These are phyloP conservation scores for Plantago coronopus DNA, from an alignment of 305 asterid genomes.

Conservation along the genomic window DNA sequence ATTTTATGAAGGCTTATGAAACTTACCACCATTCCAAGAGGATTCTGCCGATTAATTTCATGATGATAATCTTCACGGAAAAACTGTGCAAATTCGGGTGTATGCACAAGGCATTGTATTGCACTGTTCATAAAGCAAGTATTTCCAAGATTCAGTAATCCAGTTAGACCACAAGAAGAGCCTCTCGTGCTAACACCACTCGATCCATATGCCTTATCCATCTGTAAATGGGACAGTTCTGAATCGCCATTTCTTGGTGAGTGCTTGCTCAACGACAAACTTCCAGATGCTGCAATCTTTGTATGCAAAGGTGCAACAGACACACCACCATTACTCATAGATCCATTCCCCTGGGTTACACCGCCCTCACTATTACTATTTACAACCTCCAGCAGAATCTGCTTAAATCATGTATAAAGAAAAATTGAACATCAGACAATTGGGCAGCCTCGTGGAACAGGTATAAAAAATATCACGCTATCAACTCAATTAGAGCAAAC, in stretches of 20 bases:
- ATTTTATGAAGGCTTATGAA: conserved; percentile 22
- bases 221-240: conserved; percentile 47
- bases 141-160: conserved; percentile 92
- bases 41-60: conserved; percentile 92
- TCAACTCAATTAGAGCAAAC: background rate
- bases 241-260: conserved; percentile 75
- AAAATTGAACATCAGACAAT: conserved; percentile 26
- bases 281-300: conserved; percentile 56
- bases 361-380: conserved; percentile 41
- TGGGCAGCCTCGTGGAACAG: conserved; percentile 22
- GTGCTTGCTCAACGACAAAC: conserved; percentile 56
- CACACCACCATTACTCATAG: conserved; percentile 51
- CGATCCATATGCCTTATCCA: conserved; percentile 62
- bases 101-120: conserved; percentile 96
- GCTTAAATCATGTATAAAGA: conserved; percentile 33
- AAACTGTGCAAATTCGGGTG: conserved; percentile 90
- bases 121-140: conserved; percentile 99
- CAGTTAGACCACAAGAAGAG: conserved; percentile 89
- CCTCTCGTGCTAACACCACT: conserved; percentile 94
- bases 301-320: conserved; percentile 52
- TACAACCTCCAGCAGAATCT: conserved; percentile 85
- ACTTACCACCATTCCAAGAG: conserved; percentile 99
- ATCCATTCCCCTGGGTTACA: conserved; percentile 57
- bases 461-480: too few species aligned
- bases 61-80: conserved; percentile 95